phyloP scores from a whole-genome alignment of 768 basidiomycete genomes.

The Tricholoma hemisulphureum region DNA sequence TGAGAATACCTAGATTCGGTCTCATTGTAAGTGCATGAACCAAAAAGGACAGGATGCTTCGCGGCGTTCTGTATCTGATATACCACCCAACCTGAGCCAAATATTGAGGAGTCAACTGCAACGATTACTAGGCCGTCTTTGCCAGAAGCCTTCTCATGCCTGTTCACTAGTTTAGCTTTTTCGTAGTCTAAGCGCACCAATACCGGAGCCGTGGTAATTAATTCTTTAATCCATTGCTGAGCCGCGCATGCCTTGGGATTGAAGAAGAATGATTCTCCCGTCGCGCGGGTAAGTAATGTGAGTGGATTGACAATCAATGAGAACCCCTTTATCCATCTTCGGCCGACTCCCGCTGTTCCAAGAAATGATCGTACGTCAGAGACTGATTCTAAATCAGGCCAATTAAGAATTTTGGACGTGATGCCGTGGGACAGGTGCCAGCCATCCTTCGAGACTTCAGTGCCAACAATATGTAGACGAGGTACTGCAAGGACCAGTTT shows the following conservation, averaged over 20 bases:
- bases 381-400: constrained; percentile 13
- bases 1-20: constrained; percentile 19
- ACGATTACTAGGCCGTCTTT: constrained; percentile 27
- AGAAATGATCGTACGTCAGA: constrained; percentile 26
- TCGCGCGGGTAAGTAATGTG: constrained; percentile 10
- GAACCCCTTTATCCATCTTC: constrained; percentile 25
- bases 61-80: neutral
- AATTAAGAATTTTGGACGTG: constrained; percentile 24
- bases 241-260: constrained; percentile 19
- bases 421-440: constrained; percentile 24
- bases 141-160: constrained; percentile 6
- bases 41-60: neutral
- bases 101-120: constrained; percentile 31
- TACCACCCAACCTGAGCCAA: constrained; percentile 32
- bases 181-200: constrained; percentile 33
- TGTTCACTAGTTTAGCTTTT: neutral
- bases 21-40: neutral
- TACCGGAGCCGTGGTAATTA: constrained; percentile 23
- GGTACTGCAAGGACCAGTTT: constrained; percentile 25
- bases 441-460: constrained; percentile 26
- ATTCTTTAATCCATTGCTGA: constrained; percentile 23
- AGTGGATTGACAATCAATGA: constrained; percentile 25
- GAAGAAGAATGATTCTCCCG: constrained; percentile 25
- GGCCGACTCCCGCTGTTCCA: constrained; percentile 18
- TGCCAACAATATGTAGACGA: constrained; percentile 27